Evolutionary conservation across 257 asterid genomes (phyloP).

Genomic region (Ehretia macrophylla): DNA sequence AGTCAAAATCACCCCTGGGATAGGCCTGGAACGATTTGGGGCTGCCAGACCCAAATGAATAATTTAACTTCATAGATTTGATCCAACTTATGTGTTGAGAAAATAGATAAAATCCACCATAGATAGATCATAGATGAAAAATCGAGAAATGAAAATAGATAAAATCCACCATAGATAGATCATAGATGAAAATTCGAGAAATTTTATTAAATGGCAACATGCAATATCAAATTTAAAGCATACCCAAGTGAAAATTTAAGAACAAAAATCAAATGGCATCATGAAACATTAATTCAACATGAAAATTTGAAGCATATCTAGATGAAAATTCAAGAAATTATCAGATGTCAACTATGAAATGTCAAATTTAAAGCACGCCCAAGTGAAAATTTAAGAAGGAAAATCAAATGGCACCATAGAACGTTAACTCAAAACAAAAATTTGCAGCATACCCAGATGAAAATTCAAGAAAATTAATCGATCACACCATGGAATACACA

Average conservation of each 20-base stretch:
- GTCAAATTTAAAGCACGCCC: background rate
- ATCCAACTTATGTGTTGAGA: constrained; percentile 7
- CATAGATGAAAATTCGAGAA: too few species aligned
- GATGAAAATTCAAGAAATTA: too few species aligned
- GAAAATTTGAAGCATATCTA: constrained; percentile 3
- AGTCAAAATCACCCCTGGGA: constrained; percentile 77
- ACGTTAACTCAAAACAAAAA: background rate
- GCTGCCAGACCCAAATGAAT: constrained; percentile 57
- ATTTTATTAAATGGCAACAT: too few species aligned
- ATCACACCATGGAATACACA: background rate
- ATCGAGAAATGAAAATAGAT: too few species aligned
- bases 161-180: too few species aligned
- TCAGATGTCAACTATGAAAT: background rate
- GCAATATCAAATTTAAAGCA: too few species aligned
- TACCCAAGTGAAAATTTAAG: too few species aligned
- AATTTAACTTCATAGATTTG: constrained; percentile 68
- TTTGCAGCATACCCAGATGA: constrained; percentile 17
- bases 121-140: too few species aligned
- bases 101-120: background rate
- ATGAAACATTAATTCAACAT: too few species aligned
- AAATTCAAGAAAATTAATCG: constrained; percentile 3
- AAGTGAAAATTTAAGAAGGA: background rate
- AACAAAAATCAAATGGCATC: too few species aligned
- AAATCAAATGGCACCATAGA: background rate
- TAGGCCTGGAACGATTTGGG: constrained; percentile 87